Evolutionary conservation across 2,329 filamentous ascomycete genomes (phyloP), one percentile per base, ranked within the genome.

Genomic region (Arthroderma sp.): DNA sequence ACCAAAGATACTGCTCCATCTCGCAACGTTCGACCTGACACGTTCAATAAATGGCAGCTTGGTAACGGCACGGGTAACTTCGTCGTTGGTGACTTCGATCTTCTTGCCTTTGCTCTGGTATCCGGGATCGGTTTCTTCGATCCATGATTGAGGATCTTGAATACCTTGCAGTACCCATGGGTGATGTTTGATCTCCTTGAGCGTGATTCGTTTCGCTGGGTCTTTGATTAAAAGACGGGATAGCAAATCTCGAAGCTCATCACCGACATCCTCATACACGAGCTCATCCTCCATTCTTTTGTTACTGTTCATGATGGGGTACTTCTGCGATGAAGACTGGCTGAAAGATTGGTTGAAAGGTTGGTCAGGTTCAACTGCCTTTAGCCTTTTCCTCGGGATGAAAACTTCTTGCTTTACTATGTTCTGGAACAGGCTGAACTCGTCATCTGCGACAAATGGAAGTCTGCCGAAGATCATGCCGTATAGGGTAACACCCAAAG

Each of bases 371-470:
- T 73, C 71, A 6, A 80, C 74, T 1, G 89, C 85, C 55, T 81
- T 80, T n/a, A 98, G 72, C 34, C 91, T 82, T 53, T 79, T 79
- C 29, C 74, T 76, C 1, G 91, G 87, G 44, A 96, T 86, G 62
- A 89, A 89, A 4, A 91, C 81, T n/a, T 94, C 85, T 50, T 91
- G 83, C 43, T 85, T 91, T 10, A 87, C 88, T 53, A 98, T 95
- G 51, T 83, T 83, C 52, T 80, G 78, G 68, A 95, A 95, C 69
- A 98, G 82, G 49, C 85, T 83, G 61, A 83, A 95, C 55, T 94
- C 86, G 54, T 93, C 88, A 57, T 91, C 82, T 41, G 87, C 87
- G 53, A 93, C 75, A 59, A 96, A 98, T 0, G 91, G 91, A 36
- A 95, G 85, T 43, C 91, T 85, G 9, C 87, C 91, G 60, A 83